Conservation (phyloP, 2,329 filamentous ascomycete species). For the Orbilia ellipsospora region DNA sequence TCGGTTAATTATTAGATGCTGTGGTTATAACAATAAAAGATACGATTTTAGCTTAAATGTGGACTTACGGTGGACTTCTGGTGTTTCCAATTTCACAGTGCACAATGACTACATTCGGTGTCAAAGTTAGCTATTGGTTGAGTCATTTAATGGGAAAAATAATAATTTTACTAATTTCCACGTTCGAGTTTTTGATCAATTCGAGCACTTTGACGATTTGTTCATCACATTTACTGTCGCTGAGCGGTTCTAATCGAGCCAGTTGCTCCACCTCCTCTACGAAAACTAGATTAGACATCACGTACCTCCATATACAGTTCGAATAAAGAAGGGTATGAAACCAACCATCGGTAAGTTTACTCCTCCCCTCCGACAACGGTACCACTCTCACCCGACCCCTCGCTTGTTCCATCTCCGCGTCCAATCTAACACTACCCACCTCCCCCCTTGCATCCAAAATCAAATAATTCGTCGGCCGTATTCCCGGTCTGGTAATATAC, state of each 20-base stretch:
- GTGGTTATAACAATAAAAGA: background rate
- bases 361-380: constrained; percentile 12
- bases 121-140: background rate
- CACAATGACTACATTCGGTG: constrained; percentile 27
- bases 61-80: constrained; percentile 41
- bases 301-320: background rate
- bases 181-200: constrained; percentile 1
- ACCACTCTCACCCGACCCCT: constrained; percentile 15
- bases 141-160: too few relatives aligned
- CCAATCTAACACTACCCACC: constrained; percentile 12
- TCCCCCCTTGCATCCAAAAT: constrained; percentile 37
- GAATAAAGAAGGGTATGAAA: background rate
- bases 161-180: constrained; percentile 19
- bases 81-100: constrained; percentile 29
- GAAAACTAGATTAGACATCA: background rate
- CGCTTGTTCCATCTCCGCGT: constrained; percentile 4
- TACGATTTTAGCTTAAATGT: background rate
- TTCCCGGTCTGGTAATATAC: constrained; percentile 38
- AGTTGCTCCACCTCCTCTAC: constrained; percentile 13
- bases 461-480: constrained; percentile 32
- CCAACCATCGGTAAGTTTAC: constrained; percentile 10
- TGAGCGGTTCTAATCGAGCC: background rate
- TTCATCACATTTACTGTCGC: background rate
- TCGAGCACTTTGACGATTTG: constrained; percentile 19
- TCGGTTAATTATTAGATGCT: too few relatives aligned